Percentiles rank a stretch among this genome's conserved stretches.
phyloP scores from a whole-genome alignment of 1,284 basidiomycete genomes.

The Bondarzewia mesenterica region DNA sequence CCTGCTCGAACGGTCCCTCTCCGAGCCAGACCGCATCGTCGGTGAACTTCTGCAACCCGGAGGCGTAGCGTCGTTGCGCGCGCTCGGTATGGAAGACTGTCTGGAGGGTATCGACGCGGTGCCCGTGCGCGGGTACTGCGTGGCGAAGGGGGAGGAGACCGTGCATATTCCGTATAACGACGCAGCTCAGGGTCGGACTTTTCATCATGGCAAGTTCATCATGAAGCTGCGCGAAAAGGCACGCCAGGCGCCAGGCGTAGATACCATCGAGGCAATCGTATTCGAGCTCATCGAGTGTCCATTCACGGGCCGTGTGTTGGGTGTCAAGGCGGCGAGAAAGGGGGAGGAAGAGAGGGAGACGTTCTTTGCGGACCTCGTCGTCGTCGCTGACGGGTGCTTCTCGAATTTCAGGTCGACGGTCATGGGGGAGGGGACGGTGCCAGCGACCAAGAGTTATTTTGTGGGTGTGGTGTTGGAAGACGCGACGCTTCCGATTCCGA shows the following conservation, averaged over 20 bases:
- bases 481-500: conserved; percentile 69
- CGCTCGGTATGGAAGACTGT: conserved; percentile 70
- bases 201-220: conserved; percentile 95
- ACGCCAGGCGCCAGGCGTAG: conserved; percentile 48
- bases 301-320: conserved; percentile 48
- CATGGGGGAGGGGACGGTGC: conserved; percentile 41
- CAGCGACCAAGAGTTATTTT: conserved; percentile 70
- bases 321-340: conserved; percentile 48
- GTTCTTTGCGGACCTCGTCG: conserved; percentile 71
- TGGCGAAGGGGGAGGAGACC: conserved; percentile 57
- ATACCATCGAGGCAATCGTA: conserved; percentile 79
- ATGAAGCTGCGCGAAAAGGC: conserved; percentile 72
- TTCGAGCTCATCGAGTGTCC: conserved; percentile 64
- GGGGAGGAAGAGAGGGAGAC: conserved; percentile 33
- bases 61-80: conserved; percentile 72
- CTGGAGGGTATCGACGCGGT: conserved; percentile 87
- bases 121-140: conserved; percentile 82
- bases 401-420: conserved; percentile 70
- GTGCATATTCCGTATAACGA: conserved; percentile 88
- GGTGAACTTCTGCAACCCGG: conserved; percentile 96
- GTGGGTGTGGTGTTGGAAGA: conserved; percentile 77
- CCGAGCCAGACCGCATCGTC: conserved; percentile 93
- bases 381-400: conserved; percentile 94
- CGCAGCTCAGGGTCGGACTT: conserved; percentile 67
- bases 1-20: conserved; percentile 81